A percentile compares a stretch with the other conserved stretches of the same genome.
Conservation (phyloP, 257 asterid genomes). For the Capsicum baccatum region DNA sequence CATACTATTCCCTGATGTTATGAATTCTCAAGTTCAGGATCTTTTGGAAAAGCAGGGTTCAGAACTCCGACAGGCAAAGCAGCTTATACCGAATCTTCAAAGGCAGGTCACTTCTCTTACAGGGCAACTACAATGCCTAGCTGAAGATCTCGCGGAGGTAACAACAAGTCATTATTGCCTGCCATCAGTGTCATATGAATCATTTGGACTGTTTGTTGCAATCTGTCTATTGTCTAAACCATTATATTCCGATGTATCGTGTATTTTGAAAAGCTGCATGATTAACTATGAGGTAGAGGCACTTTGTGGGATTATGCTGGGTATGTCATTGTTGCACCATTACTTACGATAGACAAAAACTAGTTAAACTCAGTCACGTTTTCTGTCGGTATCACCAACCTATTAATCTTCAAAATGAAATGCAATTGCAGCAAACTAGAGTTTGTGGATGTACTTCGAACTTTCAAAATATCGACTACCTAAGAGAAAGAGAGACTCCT, state of each 20-base stretch:
- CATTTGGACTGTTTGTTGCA: background rate
- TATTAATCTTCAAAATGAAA: background rate
- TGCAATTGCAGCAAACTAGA: constrained; percentile 7
- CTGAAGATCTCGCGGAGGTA: constrained; percentile 97
- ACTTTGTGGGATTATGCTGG: too few species aligned
- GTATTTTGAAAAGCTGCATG: background rate
- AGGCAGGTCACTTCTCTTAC: constrained; percentile 95
- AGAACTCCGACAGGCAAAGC: constrained; percentile 84
- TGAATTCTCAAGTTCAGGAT: constrained; percentile 64
- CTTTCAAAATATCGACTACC: constrained; percentile 7
- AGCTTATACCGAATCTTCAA: constrained; percentile 87
- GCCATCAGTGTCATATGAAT: background rate
- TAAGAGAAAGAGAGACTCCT: background rate
- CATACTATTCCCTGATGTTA: constrained; percentile 79
- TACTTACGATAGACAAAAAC: background rate
- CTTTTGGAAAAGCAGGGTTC: constrained; percentile 76
- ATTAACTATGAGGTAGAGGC: background rate
- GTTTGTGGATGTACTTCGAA: background rate
- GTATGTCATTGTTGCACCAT: too few species aligned
- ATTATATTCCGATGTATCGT: background rate
- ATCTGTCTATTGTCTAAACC: background rate
- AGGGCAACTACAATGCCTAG: constrained; percentile 84
- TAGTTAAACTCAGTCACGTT: background rate
- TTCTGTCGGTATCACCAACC: background rate
- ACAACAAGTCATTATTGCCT: background rate